Conservation (phyloP, 257 asterid genomes). For the Nicotiana sylvestris region DNA sequence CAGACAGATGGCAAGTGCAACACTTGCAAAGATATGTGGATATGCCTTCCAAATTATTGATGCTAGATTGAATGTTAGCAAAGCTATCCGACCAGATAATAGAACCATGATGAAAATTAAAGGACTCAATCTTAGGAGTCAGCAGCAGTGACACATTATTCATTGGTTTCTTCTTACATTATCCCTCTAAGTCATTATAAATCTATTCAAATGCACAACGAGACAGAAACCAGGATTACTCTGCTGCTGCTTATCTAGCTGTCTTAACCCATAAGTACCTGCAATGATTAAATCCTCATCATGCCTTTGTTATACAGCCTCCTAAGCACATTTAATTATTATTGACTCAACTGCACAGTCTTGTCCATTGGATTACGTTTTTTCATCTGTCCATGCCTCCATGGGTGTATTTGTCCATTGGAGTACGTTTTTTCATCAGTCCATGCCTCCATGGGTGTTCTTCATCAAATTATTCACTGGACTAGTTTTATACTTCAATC, state of each 20-base stretch:
- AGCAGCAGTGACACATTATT: not conserved
- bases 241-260: not conserved
- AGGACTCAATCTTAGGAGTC: not conserved
- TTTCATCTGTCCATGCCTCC: not conserved
- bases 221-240: not conserved
- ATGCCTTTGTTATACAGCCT: not conserved
- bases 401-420: not conserved
- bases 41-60: not conserved
- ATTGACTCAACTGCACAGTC: not conserved
- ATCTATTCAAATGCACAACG: not conserved
- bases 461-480: not conserved
- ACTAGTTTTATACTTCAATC: not conserved
- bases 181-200: not conserved
- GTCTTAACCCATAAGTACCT: not conserved
- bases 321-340: not conserved
- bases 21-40: not conserved
- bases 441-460: constrained; percentile 1
- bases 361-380: not conserved
- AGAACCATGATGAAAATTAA: not conserved
- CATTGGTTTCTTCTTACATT: not conserved
- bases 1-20: not conserved
- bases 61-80: not conserved
- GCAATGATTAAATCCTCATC: not conserved
- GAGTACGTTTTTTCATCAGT: not conserved
- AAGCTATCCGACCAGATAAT: not conserved